These are phyloP conservation scores for Aciculoconidium aculeatum DNA, from an alignment of 805 yeast genomes.

Conservation along the genomic window DNA sequence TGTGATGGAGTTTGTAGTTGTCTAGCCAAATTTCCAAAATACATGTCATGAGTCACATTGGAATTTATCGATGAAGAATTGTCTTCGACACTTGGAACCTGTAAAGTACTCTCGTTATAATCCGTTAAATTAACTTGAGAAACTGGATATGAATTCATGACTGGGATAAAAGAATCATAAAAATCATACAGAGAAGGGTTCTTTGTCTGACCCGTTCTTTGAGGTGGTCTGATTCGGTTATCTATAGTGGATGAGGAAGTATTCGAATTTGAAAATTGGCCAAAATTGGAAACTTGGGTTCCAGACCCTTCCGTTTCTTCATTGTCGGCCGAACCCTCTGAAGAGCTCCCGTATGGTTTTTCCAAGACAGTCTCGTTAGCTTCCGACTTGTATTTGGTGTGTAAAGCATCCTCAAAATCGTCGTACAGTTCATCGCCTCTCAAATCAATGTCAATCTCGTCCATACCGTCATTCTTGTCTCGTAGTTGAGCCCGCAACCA, in stretches of 20 bases:
- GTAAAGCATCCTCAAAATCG: conserved; percentile 33
- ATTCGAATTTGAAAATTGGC: no score
- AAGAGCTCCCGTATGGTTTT: conserved; percentile 1
- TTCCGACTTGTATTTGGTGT: conserved; percentile 13
- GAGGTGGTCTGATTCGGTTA: no score
- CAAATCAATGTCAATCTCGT: conserved; percentile 30
- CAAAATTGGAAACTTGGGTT: no score
- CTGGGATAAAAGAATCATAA: conserved; percentile 38
- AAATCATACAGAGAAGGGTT: conserved; percentile 31
- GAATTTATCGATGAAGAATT: no score
- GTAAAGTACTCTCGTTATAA: no score
- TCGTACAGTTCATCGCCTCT: conserved; percentile 30
- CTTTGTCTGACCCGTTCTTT: conserved; percentile 4
- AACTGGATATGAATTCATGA: conserved; percentile 16
- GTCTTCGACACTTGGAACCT: no score
- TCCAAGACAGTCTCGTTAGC: conserved; percentile 2
- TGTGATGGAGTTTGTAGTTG: conserved; percentile 30
- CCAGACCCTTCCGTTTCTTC: no score
- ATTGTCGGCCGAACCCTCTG: no score
- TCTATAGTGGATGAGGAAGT: no score
- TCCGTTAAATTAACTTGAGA: background rate
- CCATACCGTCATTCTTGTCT: conserved; percentile 25
- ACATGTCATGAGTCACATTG: conserved; percentile 9
- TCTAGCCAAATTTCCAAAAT: conserved; percentile 35
- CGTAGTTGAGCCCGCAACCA: conserved; percentile 27